These are phyloP conservation scores for Picocystis salinarum DNA, from an alignment of 139 green algal genomes.

Conservation along the genomic window DNA sequence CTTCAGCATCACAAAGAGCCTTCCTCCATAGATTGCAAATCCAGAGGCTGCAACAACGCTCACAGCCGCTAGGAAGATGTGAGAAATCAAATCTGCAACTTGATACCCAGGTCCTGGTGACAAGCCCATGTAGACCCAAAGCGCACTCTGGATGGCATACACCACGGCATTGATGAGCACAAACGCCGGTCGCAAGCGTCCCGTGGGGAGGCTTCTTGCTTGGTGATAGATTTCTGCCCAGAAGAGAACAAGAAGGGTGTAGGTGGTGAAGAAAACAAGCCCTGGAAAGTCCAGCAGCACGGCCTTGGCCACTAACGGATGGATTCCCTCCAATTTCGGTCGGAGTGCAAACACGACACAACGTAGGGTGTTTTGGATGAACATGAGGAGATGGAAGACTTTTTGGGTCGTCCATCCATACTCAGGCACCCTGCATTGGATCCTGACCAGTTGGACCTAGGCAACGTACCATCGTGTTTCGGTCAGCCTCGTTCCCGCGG, in stretches of 20 bases:
- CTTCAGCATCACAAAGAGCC: slow-evolving; percentile 16
- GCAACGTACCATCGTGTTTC: too few species aligned
- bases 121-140: too few species aligned
- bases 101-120: too few species aligned
- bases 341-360: slow-evolving; percentile 55
- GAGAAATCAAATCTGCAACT: too few species aligned
- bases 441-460: slow-evolving; percentile 28
- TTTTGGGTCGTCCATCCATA: slow-evolving; percentile 99
- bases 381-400: slow-evolving; percentile 96
- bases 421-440: slow-evolving; percentile 83
- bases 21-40: slow-evolving; percentile 64
- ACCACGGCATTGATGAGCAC: slow-evolving; percentile 63
- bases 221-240: slow-evolving; percentile 99
- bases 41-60: slow-evolving; percentile 2
- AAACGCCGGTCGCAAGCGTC: slow-evolving; percentile 58
- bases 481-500: too few species aligned
- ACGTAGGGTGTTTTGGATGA: slow-evolving; percentile 36
- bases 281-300: slow-evolving; percentile 68
- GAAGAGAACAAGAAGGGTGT: slow-evolving; percentile 94
- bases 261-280: slow-evolving; percentile 94
- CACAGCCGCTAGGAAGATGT: too few species aligned
- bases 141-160: slow-evolving; percentile 44
- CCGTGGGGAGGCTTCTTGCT: slow-evolving; percentile 56
- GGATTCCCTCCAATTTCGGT: slow-evolving; percentile 17
- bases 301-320: slow-evolving; percentile 22